Conservation (phyloP, 257 asterid species). For the Solanum paucissectum region DNA sequence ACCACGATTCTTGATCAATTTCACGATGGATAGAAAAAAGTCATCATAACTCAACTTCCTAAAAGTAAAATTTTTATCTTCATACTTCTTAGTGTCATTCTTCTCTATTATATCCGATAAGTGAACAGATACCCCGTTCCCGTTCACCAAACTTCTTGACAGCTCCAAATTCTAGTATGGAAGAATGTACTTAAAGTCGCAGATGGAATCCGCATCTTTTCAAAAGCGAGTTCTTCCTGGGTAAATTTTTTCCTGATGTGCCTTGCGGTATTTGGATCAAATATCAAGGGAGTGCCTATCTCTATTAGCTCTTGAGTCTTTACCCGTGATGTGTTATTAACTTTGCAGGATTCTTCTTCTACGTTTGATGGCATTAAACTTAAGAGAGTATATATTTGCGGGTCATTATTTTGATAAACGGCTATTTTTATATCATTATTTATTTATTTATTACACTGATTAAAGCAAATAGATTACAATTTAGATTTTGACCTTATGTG, state of each 20-base stretch:
- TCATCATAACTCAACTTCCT: too few relatives aligned
- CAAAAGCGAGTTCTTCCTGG: too few relatives aligned
- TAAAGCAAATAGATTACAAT: too few relatives aligned
- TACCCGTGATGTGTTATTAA: not conserved
- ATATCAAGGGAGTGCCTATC: conserved; percentile 27
- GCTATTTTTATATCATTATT: too few relatives aligned
- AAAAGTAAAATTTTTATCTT: not conserved
- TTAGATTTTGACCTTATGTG: not conserved
- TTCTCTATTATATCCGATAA: conserved; percentile 41
- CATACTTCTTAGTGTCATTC: conserved; percentile 6
- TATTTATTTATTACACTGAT: too few relatives aligned
- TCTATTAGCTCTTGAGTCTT: conserved; percentile 27
- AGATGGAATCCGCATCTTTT: too few relatives aligned
- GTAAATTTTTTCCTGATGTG: conserved; percentile 30
- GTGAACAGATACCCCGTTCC: conserved; percentile 1
- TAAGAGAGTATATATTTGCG: too few relatives aligned
- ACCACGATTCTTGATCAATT: too few relatives aligned
- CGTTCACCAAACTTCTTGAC: conserved; percentile 23
- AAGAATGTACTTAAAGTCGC: not conserved
- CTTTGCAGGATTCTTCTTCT: conserved; percentile 11
- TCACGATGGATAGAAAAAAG: too few relatives aligned
- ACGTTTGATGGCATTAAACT: too few relatives aligned
- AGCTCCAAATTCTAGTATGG: conserved; percentile 28
- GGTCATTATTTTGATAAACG: not conserved
- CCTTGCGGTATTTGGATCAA: conserved; percentile 8